Conservation (phyloP, 441 rosid species). For the Syzygium syzygioides region DNA sequence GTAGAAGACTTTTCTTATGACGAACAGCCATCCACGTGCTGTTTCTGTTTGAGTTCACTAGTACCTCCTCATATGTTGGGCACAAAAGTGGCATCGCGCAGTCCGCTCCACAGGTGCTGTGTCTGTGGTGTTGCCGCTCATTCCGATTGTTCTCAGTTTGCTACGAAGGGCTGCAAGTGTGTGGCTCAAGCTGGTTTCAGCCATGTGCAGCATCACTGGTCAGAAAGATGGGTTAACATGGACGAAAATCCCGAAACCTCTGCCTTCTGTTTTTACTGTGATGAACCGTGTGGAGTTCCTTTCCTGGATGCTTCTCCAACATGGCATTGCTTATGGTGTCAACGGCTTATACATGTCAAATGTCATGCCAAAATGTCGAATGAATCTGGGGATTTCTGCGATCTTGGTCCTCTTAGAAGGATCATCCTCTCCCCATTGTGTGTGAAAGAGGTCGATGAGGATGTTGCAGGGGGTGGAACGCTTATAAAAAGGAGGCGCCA, state of each 20-base stretch:
- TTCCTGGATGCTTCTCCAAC: constrained; percentile 57
- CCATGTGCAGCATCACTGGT: constrained; percentile 60
- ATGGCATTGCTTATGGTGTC: constrained; percentile 78
- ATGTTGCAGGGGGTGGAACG: constrained; percentile 25
- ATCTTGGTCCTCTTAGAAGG: constrained; percentile 59
- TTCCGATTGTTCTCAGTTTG: constrained; percentile 45
- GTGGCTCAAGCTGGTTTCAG: constrained; percentile 51
- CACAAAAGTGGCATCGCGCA: constrained; percentile 21
- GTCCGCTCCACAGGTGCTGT: constrained; percentile 42
- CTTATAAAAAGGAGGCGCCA: constrained; percentile 39
- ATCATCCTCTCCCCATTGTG: constrained; percentile 54
- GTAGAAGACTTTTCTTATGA: constrained; percentile 38
- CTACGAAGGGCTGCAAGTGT: constrained; percentile 56
- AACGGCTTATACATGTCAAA: constrained; percentile 58
- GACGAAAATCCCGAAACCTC: constrained; percentile 52
- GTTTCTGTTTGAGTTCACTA: constrained; percentile 50
- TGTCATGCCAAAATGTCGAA: constrained; percentile 56
- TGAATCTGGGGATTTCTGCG: constrained; percentile 58
- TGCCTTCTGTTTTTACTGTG: constrained; percentile 60
- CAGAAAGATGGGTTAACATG: constrained; percentile 58
- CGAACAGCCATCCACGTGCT: constrained; percentile 50
- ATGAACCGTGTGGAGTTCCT: constrained; percentile 66
- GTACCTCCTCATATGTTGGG: constrained; percentile 28
- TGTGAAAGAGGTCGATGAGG: constrained; percentile 37
- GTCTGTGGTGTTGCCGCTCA: constrained; percentile 67